A percentile compares a stretch with the other conserved stretches of the same genome.
These are phyloP conservation scores for barley (Hordeum vulgare) DNA, from an alignment of 176 grass and related monocot species.

Conservation along the genomic window DNA sequence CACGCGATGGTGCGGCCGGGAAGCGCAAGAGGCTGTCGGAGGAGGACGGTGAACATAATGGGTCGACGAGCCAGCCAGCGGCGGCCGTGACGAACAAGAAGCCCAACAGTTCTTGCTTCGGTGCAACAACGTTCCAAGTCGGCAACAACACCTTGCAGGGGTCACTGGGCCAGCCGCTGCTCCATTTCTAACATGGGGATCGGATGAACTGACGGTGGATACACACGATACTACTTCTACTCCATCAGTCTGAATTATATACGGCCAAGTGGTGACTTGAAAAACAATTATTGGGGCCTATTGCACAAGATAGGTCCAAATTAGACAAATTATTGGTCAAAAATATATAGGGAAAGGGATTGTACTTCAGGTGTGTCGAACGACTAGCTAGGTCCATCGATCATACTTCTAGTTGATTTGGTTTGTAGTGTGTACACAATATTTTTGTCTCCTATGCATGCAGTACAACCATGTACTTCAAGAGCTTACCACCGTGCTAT, in stretches of 20 bases:
- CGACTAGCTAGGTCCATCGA: slow-evolving; percentile 13
- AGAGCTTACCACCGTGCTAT: slow-evolving; percentile 17
- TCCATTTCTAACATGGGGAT: slow-evolving; percentile 43
- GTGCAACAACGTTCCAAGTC: slow-evolving; percentile 49
- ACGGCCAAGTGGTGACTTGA: slow-evolving; percentile 12
- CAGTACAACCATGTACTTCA: neutral
- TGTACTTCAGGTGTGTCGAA: slow-evolving; percentile 26
- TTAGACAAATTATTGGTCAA: slow-evolving; percentile 9
- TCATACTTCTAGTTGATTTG: slow-evolving; percentile 2
- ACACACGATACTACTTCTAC: neutral
- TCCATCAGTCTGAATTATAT: neutral
- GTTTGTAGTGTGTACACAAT: slow-evolving; percentile 38
- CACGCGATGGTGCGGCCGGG: neutral
- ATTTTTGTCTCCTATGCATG: slow-evolving; percentile 17
- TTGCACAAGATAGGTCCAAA: slow-evolving; percentile 3
- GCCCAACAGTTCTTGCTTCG: slow-evolving; percentile 45
- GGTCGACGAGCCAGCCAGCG: neutral
- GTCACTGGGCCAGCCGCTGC: slow-evolving; percentile 37
- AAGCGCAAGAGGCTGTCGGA: slow-evolving; percentile 33
- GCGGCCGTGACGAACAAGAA: slow-evolving; percentile 26
- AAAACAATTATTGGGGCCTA: neutral
- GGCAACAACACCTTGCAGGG: slow-evolving; percentile 37
- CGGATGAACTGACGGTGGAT: slow-evolving; percentile 34
- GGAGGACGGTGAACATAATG: neutral
- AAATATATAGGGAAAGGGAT: slow-evolving; percentile 10